These are phyloP conservation scores for Trichoderma gracile DNA, from an alignment of 2,329 filamentous ascomycete species.

Conservation along the genomic window DNA sequence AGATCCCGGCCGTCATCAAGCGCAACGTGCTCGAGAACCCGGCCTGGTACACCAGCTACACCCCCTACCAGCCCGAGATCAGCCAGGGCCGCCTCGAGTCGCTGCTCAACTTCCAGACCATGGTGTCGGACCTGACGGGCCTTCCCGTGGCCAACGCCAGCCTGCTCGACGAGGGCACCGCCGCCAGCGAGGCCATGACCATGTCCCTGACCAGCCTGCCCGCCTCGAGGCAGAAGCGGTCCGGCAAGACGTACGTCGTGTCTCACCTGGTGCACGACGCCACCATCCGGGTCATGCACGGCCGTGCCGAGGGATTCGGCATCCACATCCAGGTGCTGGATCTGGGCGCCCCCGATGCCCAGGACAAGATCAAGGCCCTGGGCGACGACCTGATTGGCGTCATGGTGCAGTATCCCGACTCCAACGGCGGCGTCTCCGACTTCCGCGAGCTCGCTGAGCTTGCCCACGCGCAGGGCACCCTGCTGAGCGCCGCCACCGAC, in stretches of 20 bases:
- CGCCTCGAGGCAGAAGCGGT: constrained; percentile 67
- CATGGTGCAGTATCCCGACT: constrained; percentile 93
- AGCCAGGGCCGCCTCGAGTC: constrained; percentile 93
- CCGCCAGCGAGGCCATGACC: constrained; percentile 94
- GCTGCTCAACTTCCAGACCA: constrained; percentile 91
- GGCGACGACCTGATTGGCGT: constrained; percentile 85
- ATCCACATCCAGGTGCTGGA: constrained; percentile 76
- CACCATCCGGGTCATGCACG: constrained; percentile 79
- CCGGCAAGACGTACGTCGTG: constrained; percentile 80
- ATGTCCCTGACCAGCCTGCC: constrained; percentile 79
- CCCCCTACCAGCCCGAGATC: constrained; percentile 95
- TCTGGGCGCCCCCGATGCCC: constrained; percentile 62
- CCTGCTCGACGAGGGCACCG: constrained; percentile 86
- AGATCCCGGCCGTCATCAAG: constrained; percentile 86
- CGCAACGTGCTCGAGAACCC: constrained; percentile 90
- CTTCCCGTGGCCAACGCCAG: constrained; percentile 89
- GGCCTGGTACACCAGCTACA: constrained; percentile 97
- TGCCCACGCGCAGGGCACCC: constrained; percentile 74
- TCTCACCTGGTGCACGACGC: constrained; percentile 81
- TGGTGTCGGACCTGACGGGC: constrained; percentile 84
- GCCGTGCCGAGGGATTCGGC: constrained; percentile 87
- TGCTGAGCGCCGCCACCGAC: constrained; percentile 87
- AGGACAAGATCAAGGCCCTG: constrained; percentile 67
- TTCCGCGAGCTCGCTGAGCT: constrained; percentile 72
- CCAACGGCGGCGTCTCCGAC: constrained; percentile 75